Base-by-base conservation (phyloP, 768 basidiomycete species). In the Tricholoma furcatifolium region DNA sequence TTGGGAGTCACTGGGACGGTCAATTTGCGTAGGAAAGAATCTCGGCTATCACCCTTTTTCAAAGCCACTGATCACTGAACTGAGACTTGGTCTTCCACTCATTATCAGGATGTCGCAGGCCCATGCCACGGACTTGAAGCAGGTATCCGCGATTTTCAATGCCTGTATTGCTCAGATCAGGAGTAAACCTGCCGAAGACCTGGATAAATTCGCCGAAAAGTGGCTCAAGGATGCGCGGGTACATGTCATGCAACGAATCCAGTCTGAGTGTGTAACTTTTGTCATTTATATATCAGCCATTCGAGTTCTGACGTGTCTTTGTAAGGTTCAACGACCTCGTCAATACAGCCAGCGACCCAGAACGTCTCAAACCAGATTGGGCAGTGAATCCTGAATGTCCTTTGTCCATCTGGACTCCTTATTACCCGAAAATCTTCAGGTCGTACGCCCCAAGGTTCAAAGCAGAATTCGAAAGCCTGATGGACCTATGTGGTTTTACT, bases 111-210 rank as follows among this genome's bases (percentile, higher is more conserved):
- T 27, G 27, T 27, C 27, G 7, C 3, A 27, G 27, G 3, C 27
- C 7, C 27, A n/a, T n/a, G 27, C 50, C 31, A 12, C 43, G 7
- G 50, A 58, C 21, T 14, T 54, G 17, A 47, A 48, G 18, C 44
- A 51, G 18, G 48, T 57, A 27, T 50, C 53, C 43, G 53, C 48
- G 11, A 24, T 54, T 27, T 54, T 58, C 48, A 50, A 54, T 9
- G 34, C 54, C 31, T 54, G 49, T 24, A 44, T 58, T 20, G 23
- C 48, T 2, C 43, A 18, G 21, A 39, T 57, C 21, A 46, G 47
- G 34, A 45, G 18, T 17, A n/a, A 49, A 27, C 43, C 45, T 9
- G 0, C 17, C 3, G 44, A 24, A 7, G 47, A 54, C 35, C n/a
- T 51, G 2, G 56, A 58, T 10, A 35, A 23, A 8, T 40, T 6